Evolutionary conservation across 257 asterid genomes (phyloP), one percentile per base, ranked within the genome.

Genomic region (Primulina eburnea): DNA sequence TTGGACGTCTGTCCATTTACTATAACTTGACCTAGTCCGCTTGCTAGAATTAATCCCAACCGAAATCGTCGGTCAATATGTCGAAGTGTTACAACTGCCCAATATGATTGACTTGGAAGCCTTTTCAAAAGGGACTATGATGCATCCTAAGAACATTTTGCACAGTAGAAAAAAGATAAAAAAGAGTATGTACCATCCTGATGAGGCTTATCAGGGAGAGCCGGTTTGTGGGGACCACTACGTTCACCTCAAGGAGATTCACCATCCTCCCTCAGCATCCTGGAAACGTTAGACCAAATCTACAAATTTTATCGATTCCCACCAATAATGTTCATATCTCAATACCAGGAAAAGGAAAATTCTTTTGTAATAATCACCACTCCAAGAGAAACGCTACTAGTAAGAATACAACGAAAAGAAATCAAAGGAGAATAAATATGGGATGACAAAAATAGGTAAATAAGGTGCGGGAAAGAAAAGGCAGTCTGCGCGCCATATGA

Each of bases 191-290:
- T 10, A 38, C 97, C 96, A 82, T 89, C 93, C 18, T 66, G 76
- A 76, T 91, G 90, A 4, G 93, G 97, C 71, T 85, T 89, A 81
- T 89, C 95, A 3, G 87, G 78, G 62, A 94, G 94, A 89, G 86
- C 79, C 67, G 82, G 77, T 86, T 86, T 74, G 93, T 75, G 37
- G 95, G 30, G 58, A 73, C 83, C 77, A 91, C 95, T 34, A 79
- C 73, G 76, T 85, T 85, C 87, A 89, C 64, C 77, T 91, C 95
- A 40, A 91, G 89, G 81, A 91, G 84, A 77, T 88, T 91, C 79
- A 86, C 97, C 96, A 85, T 86, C 77, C 87, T 83, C 74, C 99
- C 99, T 88, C 89, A 76, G 82, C 96, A 91, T 75, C 96, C 95
- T 35, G 92, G 87, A 71, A 84, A 72, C 28, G 88, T 77, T 72